A percentile compares a stretch with the other conserved stretches of the same genome.
phyloP scores from a whole-genome alignment of 73 alveolate species.

The Tetrahymena malaccensis region DNA sequence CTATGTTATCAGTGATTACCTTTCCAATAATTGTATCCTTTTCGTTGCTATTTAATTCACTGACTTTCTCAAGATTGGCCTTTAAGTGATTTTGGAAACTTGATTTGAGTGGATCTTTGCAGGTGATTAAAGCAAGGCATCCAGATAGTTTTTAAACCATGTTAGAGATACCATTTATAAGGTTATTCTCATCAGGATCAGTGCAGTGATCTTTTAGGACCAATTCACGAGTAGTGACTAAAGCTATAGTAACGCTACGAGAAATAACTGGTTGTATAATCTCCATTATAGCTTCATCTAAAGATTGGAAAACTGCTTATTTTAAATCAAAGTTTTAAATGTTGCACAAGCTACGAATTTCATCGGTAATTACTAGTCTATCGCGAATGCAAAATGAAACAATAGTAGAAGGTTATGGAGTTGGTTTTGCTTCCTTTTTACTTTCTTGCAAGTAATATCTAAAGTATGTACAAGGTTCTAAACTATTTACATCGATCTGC shows the following conservation, averaged over 20 bases:
- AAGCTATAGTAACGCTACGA: slow-evolving; percentile 94
- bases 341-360: background rate
- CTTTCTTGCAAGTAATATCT: background rate
- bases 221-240: slow-evolving; percentile 93
- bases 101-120: slow-evolving; percentile 93
- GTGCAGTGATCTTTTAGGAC: slow-evolving; percentile 91
- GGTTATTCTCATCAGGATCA: slow-evolving; percentile 83
- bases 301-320: slow-evolving; percentile 64
- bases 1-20: slow-evolving; percentile 61
- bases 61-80: slow-evolving; percentile 25
- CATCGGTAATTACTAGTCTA: slow-evolving; percentile 8
- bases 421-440: background rate
- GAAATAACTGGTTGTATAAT: slow-evolving; percentile 94
- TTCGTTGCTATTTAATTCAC: background rate
- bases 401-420: background rate
- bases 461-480: background rate
- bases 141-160: slow-evolving; percentile 90
- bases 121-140: slow-evolving; percentile 91
- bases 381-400: background rate
- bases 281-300: slow-evolving; percentile 79
- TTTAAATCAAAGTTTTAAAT: slow-evolving; percentile 40
- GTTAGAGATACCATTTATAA: slow-evolving; percentile 78
- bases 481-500: background rate
- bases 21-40: slow-evolving; percentile 2
- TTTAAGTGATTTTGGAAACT: slow-evolving; percentile 66